These are phyloP conservation scores for Terana coerulea DNA, from an alignment of 768 basidiomycete species.

Conservation along the genomic window DNA sequence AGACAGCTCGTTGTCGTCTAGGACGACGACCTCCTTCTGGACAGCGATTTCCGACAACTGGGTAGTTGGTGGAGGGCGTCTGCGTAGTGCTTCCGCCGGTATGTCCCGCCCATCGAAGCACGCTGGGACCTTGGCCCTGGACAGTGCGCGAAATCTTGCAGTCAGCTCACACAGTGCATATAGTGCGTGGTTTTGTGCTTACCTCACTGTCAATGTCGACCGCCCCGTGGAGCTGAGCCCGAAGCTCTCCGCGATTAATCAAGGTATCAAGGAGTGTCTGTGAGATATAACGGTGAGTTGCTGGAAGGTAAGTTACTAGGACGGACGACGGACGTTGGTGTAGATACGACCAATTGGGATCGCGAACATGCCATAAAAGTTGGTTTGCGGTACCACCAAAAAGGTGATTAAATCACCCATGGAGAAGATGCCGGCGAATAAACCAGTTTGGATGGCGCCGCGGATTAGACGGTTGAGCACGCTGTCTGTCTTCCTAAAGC, in stretches of 20 bases:
- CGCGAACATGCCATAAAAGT: constrained; percentile 35
- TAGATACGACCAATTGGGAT: constrained; percentile 40
- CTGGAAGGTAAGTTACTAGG: neutral
- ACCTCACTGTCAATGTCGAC: constrained; percentile 14
- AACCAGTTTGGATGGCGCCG: constrained; percentile 51
- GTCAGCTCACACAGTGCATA: neutral
- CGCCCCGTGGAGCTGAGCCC: constrained; percentile 19
- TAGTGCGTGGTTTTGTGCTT: neutral
- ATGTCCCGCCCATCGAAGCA: neutral
- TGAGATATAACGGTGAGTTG: neutral
- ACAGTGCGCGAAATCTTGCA: neutral
- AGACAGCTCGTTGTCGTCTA: constrained; percentile 6
- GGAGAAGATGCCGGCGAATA: constrained; percentile 50
- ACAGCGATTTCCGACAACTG: constrained; percentile 9
- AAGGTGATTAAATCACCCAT: constrained; percentile 44
- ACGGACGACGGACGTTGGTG: constrained; percentile 37
- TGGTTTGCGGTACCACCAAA: constrained; percentile 24
- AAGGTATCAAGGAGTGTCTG: constrained; percentile 44
- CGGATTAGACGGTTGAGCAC: constrained; percentile 52
- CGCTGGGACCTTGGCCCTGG: constrained; percentile 9
- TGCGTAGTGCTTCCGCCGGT: constrained; percentile 1
- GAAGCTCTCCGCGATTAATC: constrained; percentile 35
- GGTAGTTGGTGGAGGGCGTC: neutral
- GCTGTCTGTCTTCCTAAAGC: constrained; percentile 48
- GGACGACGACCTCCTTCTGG: constrained; percentile 13